Evolutionary conservation across 768 basidiomycete genomes (phyloP).

Genomic region (Macrocybe gigantea): DNA sequence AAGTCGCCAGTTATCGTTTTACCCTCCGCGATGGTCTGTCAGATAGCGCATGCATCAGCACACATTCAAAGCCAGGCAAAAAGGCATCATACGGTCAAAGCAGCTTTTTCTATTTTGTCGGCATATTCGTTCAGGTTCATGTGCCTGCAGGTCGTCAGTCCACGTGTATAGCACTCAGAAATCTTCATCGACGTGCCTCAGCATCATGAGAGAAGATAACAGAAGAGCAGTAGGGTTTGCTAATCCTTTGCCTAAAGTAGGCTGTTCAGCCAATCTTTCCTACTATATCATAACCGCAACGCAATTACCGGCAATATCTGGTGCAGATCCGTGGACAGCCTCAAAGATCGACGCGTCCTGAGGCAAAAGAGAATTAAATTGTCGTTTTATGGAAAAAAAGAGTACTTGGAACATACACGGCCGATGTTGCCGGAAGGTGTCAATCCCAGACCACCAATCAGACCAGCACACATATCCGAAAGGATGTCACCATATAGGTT

Average conservation of each 20-base stretch:
- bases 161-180: neutral
- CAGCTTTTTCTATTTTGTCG: slow-evolving; percentile 86
- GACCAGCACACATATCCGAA: slow-evolving; percentile 97
- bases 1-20: slow-evolving; percentile 93
- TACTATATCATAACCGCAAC: neutral
- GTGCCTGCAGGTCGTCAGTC: slow-evolving; percentile 48
- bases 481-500: slow-evolving; percentile 95
- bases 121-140: slow-evolving; percentile 88
- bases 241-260: slow-evolving; percentile 65
- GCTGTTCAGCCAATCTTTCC: slow-evolving; percentile 7
- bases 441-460: slow-evolving; percentile 95
- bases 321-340: slow-evolving; percentile 98
- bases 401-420: slow-evolving; percentile 45
- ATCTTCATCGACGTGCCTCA: slow-evolving; percentile 52
- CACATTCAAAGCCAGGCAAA: neutral
- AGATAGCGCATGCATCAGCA: slow-evolving; percentile 4
- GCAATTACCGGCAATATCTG: slow-evolving; percentile 88
- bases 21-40: slow-evolving; percentile 94
- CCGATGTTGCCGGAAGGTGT: slow-evolving; percentile 99
- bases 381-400: slow-evolving; percentile 1
- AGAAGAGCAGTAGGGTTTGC: slow-evolving; percentile 99
- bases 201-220: slow-evolving; percentile 95
- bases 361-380: slow-evolving; percentile 10
- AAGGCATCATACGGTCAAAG: slow-evolving; percentile 64
- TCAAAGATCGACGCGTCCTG: slow-evolving; percentile 99